Evolutionary conservation across 23 red algal genomes (phyloP).

Genomic region (Chondrus crispus): DNA sequence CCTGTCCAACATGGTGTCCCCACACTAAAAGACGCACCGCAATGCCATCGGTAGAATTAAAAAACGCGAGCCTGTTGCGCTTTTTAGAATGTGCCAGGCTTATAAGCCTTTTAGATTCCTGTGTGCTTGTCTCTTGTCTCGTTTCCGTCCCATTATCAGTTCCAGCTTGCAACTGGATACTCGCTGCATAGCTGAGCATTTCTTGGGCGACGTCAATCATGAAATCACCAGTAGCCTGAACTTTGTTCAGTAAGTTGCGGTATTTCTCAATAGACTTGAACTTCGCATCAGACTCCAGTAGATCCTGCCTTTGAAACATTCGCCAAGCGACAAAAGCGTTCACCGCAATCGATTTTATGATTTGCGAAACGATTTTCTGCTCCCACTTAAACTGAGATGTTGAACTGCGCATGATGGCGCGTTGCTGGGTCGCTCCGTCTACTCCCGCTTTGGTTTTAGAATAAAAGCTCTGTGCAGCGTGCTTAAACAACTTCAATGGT

Average conservation of each 20-base stretch:
- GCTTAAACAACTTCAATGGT: conserved; percentile 21
- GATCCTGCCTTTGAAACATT: conserved; percentile 6
- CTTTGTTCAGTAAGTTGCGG: neutral
- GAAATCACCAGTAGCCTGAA: neutral
- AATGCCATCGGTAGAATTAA: neutral
- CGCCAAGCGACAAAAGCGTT: neutral
- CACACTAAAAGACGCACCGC: neutral
- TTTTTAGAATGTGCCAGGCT: neutral
- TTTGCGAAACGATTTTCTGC: neutral
- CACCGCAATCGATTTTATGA: neutral
- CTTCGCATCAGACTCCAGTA: neutral
- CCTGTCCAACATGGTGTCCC: conserved; percentile 2
- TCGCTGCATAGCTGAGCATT: neutral
- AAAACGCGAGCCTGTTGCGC: neutral
- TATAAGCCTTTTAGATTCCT: no score
- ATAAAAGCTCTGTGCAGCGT: conserved; percentile 19
- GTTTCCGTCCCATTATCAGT: neutral
- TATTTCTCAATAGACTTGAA: neutral
- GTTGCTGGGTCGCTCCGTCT: neutral
- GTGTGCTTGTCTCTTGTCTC: no score
- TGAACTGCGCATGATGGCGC: neutral
- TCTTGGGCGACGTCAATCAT: conserved; percentile 18
- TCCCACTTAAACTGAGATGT: conserved; percentile 23
- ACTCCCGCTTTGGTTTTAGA: conserved; percentile 29
- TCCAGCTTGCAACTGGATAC: neutral